Evolutionary conservation across 352 stramenopile species (phyloP).

Genomic region (Phytopythium ostracodes): DNA sequence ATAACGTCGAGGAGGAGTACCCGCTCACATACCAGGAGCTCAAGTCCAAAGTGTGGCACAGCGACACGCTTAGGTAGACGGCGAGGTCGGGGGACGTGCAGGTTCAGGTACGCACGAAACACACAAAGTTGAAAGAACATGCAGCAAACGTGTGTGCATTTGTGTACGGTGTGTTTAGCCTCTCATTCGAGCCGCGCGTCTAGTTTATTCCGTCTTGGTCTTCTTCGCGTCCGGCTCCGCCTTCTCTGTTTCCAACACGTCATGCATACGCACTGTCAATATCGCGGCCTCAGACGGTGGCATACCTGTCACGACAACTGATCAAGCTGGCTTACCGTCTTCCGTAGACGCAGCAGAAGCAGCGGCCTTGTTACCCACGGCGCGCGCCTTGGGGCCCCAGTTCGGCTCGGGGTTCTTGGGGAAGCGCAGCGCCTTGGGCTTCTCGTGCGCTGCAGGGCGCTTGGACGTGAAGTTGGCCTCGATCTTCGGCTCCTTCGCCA

Average conservation of each 20-base stretch:
- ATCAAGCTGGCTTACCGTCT: slow-evolving; percentile 22
- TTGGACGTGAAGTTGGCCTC: slow-evolving; percentile 84
- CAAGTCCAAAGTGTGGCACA: slow-evolving; percentile 79
- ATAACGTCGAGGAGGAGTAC: slow-evolving; percentile 84
- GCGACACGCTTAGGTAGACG: slow-evolving; percentile 14
- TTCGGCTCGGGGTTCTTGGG: slow-evolving; percentile 95
- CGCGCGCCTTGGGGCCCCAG: slow-evolving; percentile 94
- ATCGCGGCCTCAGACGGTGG: no score
- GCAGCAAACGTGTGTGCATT: not conserved
- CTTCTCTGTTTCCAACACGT: slow-evolving; percentile 28
- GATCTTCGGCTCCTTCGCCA: slow-evolving; percentile 79
- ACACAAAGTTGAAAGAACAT: not conserved
- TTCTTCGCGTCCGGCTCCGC: slow-evolving; percentile 76
- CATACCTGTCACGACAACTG: not conserved
- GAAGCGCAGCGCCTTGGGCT: slow-evolving; percentile 91
- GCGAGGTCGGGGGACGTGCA: no score
- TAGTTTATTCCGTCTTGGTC: slow-evolving; percentile 57
- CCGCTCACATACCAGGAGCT: slow-evolving; percentile 85
- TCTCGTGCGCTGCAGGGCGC: slow-evolving; percentile 56
- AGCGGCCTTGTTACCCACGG: slow-evolving; percentile 63
- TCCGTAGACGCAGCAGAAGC: slow-evolving; percentile 2
- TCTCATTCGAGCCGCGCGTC: slow-evolving; percentile 9
- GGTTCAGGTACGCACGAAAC: no score
- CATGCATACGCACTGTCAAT: not conserved
- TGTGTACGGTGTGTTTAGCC: no score